Evolutionary conservation across 495 filamentous ascomycete genomes (phyloP).

Genomic region (Penicillium salamii): DNA sequence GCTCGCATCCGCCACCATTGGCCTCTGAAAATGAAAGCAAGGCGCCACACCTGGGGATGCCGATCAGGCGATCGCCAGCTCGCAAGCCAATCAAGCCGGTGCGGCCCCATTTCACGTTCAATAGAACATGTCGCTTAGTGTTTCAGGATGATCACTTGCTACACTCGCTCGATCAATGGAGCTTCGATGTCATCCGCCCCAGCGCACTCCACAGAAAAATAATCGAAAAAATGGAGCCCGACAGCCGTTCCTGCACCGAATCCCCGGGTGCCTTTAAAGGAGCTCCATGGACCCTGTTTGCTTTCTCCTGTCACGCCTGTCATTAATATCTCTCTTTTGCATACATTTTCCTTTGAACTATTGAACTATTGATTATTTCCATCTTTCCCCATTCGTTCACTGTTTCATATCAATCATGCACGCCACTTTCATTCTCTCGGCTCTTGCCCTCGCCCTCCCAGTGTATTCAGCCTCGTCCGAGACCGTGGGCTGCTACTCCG

Average conservation of each 20-base stretch:
- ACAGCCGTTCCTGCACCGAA: background rate
- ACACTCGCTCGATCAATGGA: background rate
- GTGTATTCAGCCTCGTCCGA: constrained; percentile 7
- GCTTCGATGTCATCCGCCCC: constrained; percentile 5
- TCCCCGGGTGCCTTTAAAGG: constrained; percentile 2
- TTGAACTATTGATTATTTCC: background rate
- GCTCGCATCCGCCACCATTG: constrained; percentile 3
- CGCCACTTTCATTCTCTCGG: constrained; percentile 14
- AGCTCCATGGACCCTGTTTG: background rate
- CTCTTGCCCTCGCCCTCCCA: constrained; percentile 29
- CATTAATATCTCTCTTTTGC: constrained; percentile 5
- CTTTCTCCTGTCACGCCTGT: background rate
- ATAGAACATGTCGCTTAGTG: constrained; percentile 11
- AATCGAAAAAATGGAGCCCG: constrained; percentile 5
- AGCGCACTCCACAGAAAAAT: constrained; percentile 5
- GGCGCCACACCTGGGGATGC: constrained; percentile 11
- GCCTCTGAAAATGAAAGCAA: background rate
- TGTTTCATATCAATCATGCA: constrained; percentile 13
- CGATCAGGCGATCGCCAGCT: constrained; percentile 5
- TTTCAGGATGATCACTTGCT: constrained; percentile 10
- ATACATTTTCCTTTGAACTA: constrained; percentile 1
- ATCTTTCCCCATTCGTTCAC: constrained; percentile 6
- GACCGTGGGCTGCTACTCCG: constrained; percentile 35
- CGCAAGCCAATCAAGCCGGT: background rate
- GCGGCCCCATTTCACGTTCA: background rate